These are phyloP conservation scores for Dipodascopsis uninucleata DNA, from an alignment of 805 yeast genomes.

Conservation along the genomic window DNA sequence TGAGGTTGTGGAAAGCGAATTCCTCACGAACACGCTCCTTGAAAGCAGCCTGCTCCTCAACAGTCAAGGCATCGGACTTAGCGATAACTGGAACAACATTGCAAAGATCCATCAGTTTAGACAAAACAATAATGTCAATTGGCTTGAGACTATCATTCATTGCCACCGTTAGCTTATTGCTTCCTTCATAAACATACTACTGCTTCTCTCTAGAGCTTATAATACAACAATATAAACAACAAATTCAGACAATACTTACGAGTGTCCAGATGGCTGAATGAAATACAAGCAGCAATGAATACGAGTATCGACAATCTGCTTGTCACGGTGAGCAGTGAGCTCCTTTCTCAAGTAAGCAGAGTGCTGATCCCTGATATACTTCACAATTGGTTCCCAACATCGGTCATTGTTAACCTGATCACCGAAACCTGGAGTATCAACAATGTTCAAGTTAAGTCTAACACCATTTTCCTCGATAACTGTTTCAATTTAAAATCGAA, in stretches of 20 bases:
- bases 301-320: slow-evolving; percentile 75
- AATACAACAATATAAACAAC: neutral
- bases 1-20: slow-evolving; percentile 65
- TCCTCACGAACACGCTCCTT: slow-evolving; percentile 67
- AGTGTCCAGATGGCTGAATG: slow-evolving; percentile 76
- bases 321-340: slow-evolving; percentile 73
- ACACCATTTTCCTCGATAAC: slow-evolving; percentile 81
- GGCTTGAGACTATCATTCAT: slow-evolving; percentile 59
- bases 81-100: slow-evolving; percentile 96
- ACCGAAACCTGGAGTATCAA: slow-evolving; percentile 98
- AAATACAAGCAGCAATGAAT: slow-evolving; percentile 92
- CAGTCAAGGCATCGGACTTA: slow-evolving; percentile 83
- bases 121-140: slow-evolving; percentile 77
- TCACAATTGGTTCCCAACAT: slow-evolving; percentile 87
- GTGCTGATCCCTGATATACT: slow-evolving; percentile 81
- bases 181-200: neutral
- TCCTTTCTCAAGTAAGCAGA: slow-evolving; percentile 87
- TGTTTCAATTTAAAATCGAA: slow-evolving; percentile 28
- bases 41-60: slow-evolving; percentile 75
- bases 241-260: slow-evolving; percentile 15
- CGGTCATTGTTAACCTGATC: slow-evolving; percentile 77
- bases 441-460: slow-evolving; percentile 75
- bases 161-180: neutral
- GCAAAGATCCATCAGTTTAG: slow-evolving; percentile 80
- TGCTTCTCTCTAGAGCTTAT: neutral